These are phyloP conservation scores for Drosera spatulata DNA, from an alignment of 179 eudicot genomes.

Conservation along the genomic window DNA sequence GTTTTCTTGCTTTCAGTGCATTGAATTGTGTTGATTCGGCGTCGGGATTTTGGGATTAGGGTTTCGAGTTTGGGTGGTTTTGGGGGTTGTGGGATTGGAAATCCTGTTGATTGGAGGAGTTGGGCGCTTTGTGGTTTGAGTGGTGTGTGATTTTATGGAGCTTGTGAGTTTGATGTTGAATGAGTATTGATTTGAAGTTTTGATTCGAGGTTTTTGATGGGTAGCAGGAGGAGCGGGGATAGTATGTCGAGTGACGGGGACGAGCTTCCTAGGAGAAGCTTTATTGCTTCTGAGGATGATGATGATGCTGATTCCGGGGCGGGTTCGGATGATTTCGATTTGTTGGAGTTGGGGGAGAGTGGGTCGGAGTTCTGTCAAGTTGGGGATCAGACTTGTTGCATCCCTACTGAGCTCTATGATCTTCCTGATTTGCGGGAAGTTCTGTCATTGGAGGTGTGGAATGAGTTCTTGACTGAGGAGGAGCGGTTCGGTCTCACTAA, in stretches of 20 bases:
- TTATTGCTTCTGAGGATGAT: constrained; percentile 58
- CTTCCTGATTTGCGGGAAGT: constrained; percentile 59
- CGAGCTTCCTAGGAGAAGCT: constrained; percentile 28
- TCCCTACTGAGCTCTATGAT: constrained; percentile 81
- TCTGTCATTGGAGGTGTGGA: constrained; percentile 89
- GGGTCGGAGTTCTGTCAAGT: constrained; percentile 90
- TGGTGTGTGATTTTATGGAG: too few species aligned
- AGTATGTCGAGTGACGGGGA: constrained; percentile 73
- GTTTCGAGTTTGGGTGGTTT: not conserved
- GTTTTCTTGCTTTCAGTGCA: too few species aligned
- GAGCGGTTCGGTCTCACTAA: constrained; percentile 65
- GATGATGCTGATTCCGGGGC: constrained; percentile 98
- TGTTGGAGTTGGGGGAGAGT: constrained; percentile 78
- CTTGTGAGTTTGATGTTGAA: too few species aligned
- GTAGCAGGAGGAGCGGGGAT: constrained; percentile 54
- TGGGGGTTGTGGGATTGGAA: constrained; percentile 10
- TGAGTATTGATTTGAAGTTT: constrained; percentile 38
- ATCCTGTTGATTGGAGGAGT: too few species aligned
- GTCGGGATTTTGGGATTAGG: too few species aligned
- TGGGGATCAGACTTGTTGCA: constrained; percentile 77
- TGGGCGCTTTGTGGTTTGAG: too few species aligned
- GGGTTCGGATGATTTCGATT: constrained; percentile 93
- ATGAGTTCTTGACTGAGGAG: constrained; percentile 76
- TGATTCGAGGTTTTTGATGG: constrained; percentile 15
- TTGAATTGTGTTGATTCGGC: too few species aligned